A percentile compares a stretch with the other conserved stretches of the same genome.
Evolutionary conservation across 2,329 filamentous ascomycete genomes (phyloP).

Genomic region (Fusarium sp.): DNA sequence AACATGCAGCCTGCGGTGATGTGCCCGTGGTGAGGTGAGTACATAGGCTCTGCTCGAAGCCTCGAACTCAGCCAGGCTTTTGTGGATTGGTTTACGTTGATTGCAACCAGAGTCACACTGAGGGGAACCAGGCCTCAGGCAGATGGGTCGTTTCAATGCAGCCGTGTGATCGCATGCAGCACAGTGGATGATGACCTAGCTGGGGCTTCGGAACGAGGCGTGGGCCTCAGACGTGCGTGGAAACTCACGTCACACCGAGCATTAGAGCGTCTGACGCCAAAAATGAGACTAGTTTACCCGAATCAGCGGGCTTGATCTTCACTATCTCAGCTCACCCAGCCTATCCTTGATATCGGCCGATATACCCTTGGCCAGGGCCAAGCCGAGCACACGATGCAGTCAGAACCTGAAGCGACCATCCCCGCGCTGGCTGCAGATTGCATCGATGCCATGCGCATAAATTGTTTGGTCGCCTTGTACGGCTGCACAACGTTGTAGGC

Average conservation of each 20-base stretch:
- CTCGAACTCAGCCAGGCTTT: neutral
- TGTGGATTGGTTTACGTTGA: neutral
- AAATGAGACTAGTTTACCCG: neutral
- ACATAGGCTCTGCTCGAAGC: neutral
- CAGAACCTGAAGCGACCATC: conserved; percentile 6
- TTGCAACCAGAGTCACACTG: conserved; percentile 1
- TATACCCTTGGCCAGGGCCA: neutral
- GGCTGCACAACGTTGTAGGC: conserved; percentile 21
- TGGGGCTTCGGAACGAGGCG: conserved; percentile 15
- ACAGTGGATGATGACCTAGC: conserved; percentile 4
- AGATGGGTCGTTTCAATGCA: conserved; percentile 25
- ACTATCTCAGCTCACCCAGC: neutral
- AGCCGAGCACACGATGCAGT: conserved; percentile 10
- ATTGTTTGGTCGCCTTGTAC: conserved; percentile 31
- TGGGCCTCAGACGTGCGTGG: conserved; percentile 13
- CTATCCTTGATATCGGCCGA: neutral
- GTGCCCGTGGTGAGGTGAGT: conserved; percentile 3
- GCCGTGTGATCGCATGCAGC: conserved; percentile 27
- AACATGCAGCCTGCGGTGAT: neutral
- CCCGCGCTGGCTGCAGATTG: conserved; percentile 14
- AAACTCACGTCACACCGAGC: conserved; percentile 3
- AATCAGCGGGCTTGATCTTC: conserved; percentile 9
- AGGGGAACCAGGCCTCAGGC: conserved; percentile 22
- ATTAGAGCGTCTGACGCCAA: conserved; percentile 4
- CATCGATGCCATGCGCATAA: conserved; percentile 7